Base-by-base conservation (phyloP, 306 rosid species). In the Crotalaria pallida region DNA sequence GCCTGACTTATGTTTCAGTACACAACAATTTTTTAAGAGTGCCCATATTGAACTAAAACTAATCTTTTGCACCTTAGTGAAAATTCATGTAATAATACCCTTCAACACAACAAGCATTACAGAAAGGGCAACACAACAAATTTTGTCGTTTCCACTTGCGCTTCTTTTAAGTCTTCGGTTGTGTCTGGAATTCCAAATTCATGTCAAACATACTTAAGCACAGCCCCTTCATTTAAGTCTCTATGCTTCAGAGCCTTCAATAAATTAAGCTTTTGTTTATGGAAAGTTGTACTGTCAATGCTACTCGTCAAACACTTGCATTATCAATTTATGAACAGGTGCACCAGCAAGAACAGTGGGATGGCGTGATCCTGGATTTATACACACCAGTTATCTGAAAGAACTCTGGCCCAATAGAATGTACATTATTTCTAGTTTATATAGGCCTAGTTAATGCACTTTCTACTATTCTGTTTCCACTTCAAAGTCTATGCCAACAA, bases 261-360 rank as follows among this genome's bases (percentile, higher is more conserved):
- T 41, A 26, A 41, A 26, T 27, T 56, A 53, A 53, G 27, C 57
- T 10, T 26, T 5, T 44, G 47, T 47, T 70, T 31, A 33, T 62
- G 1, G 44, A 43, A 19, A 21, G 6, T 17, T 17, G 6, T 24
- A 48, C 19, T 16, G 26, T 33, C 16, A 41, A 22, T 45, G 36
- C 41, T 71, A 47, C 48, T 71, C n/a, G 34, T 19, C 5, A 16
- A 36, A 3, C 45, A 24, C 19, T 26, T 27, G n/a, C 34, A 58
- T 36, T 65, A 38, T 72, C 63, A 41, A 21, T 48, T 17, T 34
- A 31, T 67, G 33, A 33, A 62, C 81, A 90, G 98, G 96, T 77
- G 93, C 96, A 80, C 96, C 96, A 11, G 96, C 96, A 60, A 93
- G 84, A 69, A 86, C 96, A 19, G 94, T 86, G 44, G 98, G 97